A percentile compares a stretch with the other conserved stretches of the same genome.
Evolutionary conservation across 225 moss, liverwort and hornwort genomes (phyloP).

Genomic region (Marchantia polymorpha): DNA sequence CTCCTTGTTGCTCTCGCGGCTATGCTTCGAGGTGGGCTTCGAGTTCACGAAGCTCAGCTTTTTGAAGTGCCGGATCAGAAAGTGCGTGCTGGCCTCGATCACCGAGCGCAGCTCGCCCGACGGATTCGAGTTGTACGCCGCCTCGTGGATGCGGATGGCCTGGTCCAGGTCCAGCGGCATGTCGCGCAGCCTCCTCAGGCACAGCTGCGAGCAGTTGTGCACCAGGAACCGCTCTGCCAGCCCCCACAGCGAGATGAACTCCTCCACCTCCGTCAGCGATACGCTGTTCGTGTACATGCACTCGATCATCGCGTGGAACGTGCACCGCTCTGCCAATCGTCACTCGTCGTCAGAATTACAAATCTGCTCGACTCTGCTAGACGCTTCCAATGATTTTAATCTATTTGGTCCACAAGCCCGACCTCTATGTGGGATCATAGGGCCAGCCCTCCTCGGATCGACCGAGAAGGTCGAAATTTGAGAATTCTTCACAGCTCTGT

Average conservation of each 20-base stretch:
- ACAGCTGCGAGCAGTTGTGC: slow-evolving; percentile 13
- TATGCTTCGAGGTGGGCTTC: neutral
- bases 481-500: no score
- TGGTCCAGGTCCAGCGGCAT: slow-evolving; percentile 12
- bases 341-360: no score
- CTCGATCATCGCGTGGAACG: slow-evolving; percentile 9
- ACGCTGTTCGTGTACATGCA: slow-evolving; percentile 12
- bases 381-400: neutral
- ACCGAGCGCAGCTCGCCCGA: slow-evolving; percentile 13
- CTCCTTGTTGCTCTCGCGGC: slow-evolving; percentile 12
- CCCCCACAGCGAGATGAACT: slow-evolving; percentile 10
- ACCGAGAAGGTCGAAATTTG: no score
- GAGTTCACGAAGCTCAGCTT: slow-evolving; percentile 12
- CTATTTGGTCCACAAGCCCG: neutral
- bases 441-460: no score
- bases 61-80: slow-evolving; percentile 16
- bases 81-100: slow-evolving; percentile 7
- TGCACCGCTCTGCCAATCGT: slow-evolving; percentile 15
- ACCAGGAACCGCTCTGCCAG: slow-evolving; percentile 23
- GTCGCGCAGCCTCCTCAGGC: slow-evolving; percentile 6
- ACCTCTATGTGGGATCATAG: no score
- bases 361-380: no score
- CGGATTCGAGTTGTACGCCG: slow-evolving; percentile 5
- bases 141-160: slow-evolving; percentile 16
- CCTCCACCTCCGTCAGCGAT: slow-evolving; percentile 15